A percentile compares a stretch with the other conserved stretches of the same genome.
Evolutionary conservation across 139 green algal genomes (phyloP).

Genomic region (Pseudopediastrum boryanum): DNA sequence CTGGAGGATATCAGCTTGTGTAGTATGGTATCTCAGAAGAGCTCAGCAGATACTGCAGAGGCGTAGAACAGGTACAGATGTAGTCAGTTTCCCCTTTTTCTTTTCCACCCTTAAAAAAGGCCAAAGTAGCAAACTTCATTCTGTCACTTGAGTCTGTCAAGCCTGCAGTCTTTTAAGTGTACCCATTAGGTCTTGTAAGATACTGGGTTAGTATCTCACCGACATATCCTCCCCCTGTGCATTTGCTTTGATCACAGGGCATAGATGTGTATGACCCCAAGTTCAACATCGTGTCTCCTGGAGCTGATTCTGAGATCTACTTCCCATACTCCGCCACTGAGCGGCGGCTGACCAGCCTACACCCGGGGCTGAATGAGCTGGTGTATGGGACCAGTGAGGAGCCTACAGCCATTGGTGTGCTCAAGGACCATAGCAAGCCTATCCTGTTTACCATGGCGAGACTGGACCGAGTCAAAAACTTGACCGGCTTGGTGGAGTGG

Average conservation of each 20-base stretch:
- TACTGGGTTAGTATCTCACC: background rate
- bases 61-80: no score
- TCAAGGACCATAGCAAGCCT: slow-evolving; percentile 70
- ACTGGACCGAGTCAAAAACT: slow-evolving; percentile 88
- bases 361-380: slow-evolving; percentile 71
- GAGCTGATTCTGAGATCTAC: slow-evolving; percentile 80
- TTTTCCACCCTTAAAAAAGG: no score
- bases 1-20: no score
- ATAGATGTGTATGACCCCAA: slow-evolving; percentile 48
- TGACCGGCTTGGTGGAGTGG: slow-evolving; percentile 77
- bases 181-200: no score
- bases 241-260: slow-evolving; percentile 21
- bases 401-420: slow-evolving; percentile 45
- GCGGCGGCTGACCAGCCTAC: slow-evolving; percentile 67
- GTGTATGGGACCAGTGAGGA: slow-evolving; percentile 57
- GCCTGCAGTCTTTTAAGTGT: no score
- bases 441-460: slow-evolving; percentile 87
- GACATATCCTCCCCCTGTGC: background rate
- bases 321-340: slow-evolving; percentile 74
- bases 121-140: no score
- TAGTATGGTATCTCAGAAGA: no score
- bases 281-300: slow-evolving; percentile 90
- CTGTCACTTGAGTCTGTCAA: no score
- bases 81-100: no score
- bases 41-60: no score